These are phyloP conservation scores for Fusarium sp. DNA, from an alignment of 2,329 filamentous ascomycete genomes.

Conservation along the genomic window DNA sequence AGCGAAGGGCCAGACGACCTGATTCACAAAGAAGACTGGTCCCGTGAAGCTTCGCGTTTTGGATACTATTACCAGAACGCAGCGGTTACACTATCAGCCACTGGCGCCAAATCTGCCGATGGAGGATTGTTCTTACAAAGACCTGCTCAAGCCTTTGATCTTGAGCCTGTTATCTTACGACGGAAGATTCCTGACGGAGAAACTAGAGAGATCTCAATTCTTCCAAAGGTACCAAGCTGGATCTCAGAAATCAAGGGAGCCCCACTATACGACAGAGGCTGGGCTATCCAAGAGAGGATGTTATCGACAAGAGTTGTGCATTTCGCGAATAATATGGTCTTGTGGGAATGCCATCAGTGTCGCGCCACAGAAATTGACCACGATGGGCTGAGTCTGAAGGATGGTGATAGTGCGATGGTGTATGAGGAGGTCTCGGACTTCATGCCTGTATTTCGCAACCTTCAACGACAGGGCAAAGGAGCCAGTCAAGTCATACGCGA, in stretches of 20 bases:
- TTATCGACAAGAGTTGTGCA: not conserved
- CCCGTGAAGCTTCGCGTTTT: not conserved
- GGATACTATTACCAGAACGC: not conserved
- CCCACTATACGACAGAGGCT: not conserved
- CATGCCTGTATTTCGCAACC: not conserved
- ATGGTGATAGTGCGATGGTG: not conserved
- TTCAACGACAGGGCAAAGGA: rapidly evolving
- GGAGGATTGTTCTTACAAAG: not conserved
- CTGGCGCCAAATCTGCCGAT: not conserved
- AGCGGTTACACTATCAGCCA: not conserved
- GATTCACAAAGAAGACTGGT: not conserved
- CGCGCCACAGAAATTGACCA: not conserved
- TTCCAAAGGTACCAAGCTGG: not conserved
- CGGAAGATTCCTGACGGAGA: rapidly evolving
- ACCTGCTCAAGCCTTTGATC: not conserved
- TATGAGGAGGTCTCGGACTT: not conserved
- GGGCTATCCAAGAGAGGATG: not conserved
- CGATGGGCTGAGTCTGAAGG: not conserved
- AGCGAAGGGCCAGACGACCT: not conserved
- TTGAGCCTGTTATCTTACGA: not conserved
- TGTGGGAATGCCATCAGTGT: not conserved
- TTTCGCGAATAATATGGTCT: not conserved
- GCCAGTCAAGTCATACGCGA: not conserved
- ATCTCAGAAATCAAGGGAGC: not conserved
- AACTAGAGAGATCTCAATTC: not conserved